Conservation (phyloP, 2,329 filamentous ascomycete genomes). For the Fusarium virguliforme region DNA sequence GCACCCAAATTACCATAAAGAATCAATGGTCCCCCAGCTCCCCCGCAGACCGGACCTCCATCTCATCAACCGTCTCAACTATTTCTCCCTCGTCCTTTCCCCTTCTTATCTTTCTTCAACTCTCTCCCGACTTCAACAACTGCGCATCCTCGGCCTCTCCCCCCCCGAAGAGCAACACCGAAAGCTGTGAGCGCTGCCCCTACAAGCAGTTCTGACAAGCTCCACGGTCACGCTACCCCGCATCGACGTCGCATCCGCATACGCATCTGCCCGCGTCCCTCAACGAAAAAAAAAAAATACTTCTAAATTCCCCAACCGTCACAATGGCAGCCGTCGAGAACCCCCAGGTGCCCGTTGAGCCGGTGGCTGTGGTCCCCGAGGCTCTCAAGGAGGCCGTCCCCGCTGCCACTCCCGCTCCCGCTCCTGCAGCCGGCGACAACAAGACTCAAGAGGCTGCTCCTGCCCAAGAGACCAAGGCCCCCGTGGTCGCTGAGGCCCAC, state of each 20-base stretch:
- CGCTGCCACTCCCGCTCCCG: slow-evolving; percentile 36
- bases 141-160: slow-evolving; percentile 32
- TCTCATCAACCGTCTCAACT: slow-evolving; percentile 46
- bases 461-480: slow-evolving; percentile 59
- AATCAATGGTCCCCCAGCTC: slow-evolving; percentile 45
- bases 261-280: slow-evolving; percentile 34
- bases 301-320: slow-evolving; percentile 31
- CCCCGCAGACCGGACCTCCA: slow-evolving; percentile 42
- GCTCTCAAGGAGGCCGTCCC: slow-evolving; percentile 36
- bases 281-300: slow-evolving; percentile 40
- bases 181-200: slow-evolving; percentile 48
- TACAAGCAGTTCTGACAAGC: slow-evolving; percentile 50
- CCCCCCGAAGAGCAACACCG: slow-evolving; percentile 45
- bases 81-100: slow-evolving; percentile 34
- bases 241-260: slow-evolving; percentile 47
- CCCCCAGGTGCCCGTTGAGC: slow-evolving; percentile 40
- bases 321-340: slow-evolving; percentile 51
- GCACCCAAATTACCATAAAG: slow-evolving; percentile 51
- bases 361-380: slow-evolving; percentile 33
- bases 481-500: slow-evolving; percentile 82
- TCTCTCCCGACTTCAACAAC: slow-evolving; percentile 28
- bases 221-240: slow-evolving; percentile 51
- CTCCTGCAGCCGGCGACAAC: slow-evolving; percentile 36
- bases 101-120: slow-evolving; percentile 16
- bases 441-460: slow-evolving; percentile 20